These are phyloP conservation scores for Phytophthora crassamura DNA, from an alignment of 352 stramenopile genomes.

Conservation along the genomic window DNA sequence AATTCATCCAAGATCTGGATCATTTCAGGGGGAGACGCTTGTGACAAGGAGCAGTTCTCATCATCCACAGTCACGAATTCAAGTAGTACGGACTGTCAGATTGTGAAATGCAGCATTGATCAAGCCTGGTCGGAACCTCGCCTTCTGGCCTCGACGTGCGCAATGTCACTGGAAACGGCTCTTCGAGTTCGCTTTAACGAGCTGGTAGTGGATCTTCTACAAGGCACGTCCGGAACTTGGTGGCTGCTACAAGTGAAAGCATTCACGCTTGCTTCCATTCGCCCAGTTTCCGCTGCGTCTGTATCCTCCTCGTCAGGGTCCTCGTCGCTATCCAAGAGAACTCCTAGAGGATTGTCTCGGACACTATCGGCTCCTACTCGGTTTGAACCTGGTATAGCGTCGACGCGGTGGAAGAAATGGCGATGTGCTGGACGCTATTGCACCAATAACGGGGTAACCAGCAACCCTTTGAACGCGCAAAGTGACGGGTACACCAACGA, in stretches of 20 bases:
- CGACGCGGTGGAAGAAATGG: slow-evolving; percentile 53
- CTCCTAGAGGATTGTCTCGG: slow-evolving; percentile 17
- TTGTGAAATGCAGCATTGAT: slow-evolving; percentile 59
- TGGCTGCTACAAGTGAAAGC: slow-evolving; percentile 79
- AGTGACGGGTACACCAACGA: slow-evolving; percentile 1
- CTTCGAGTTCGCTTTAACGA: slow-evolving; percentile 52
- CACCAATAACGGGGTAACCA: not conserved
- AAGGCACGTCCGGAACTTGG: slow-evolving; percentile 59
- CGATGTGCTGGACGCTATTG: slow-evolving; percentile 56
- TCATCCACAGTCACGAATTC: slow-evolving; percentile 30
- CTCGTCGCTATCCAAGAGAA: slow-evolving; percentile 1
- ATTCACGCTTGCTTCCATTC: slow-evolving; percentile 43
- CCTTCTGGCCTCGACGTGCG: slow-evolving; percentile 41
- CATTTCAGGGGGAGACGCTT: slow-evolving; percentile 42
- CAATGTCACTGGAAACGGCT: slow-evolving; percentile 43
- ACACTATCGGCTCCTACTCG: slow-evolving; percentile 56
- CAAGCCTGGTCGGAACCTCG: slow-evolving; percentile 65
- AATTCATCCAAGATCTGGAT: slow-evolving; percentile 60
- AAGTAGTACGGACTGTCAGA: slow-evolving; percentile 45
- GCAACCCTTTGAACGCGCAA: slow-evolving; percentile 10
- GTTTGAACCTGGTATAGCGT: slow-evolving; percentile 30
- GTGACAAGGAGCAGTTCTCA: not conserved
- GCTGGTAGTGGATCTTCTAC: slow-evolving; percentile 63
- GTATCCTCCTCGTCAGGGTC: not conserved
- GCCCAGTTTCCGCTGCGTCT: slow-evolving; percentile 27